These are phyloP conservation scores for Hypholoma sublateritium DNA, from an alignment of 768 basidiomycete species.

Conservation along the genomic window DNA sequence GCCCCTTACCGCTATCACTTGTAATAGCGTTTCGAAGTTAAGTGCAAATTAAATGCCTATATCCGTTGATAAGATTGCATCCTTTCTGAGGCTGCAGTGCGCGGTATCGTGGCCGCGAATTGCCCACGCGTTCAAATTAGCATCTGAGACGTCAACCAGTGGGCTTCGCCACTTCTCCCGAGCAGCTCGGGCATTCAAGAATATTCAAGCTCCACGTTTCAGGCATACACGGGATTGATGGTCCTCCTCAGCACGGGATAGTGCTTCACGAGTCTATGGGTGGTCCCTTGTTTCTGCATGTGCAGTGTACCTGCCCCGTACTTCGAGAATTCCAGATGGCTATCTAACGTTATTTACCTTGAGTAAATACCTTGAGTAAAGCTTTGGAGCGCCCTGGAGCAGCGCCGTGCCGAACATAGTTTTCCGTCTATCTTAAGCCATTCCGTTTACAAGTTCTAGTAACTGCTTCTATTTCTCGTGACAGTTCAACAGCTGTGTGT, in stretches of 20 bases:
- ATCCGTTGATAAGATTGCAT: slow-evolving; percentile 9
- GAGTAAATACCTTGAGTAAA: not conserved
- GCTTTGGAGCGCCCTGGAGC: not conserved
- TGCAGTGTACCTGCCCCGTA: not conserved
- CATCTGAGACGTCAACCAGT: slow-evolving; percentile 2
- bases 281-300: not conserved
- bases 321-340: not conserved
- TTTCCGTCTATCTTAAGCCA: slow-evolving; percentile 1
- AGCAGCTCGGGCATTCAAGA: slow-evolving; percentile 10
- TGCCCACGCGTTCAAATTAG: slow-evolving; percentile 1
- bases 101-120: slow-evolving; percentile 4
- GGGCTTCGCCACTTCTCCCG: slow-evolving; percentile 9
- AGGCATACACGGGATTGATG: not conserved
- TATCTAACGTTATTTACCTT: not conserved
- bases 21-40: slow-evolving; percentile 1
- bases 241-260: not conserved
- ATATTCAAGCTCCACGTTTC: slow-evolving; percentile 5
- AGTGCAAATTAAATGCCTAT: slow-evolving; percentile 1
- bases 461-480: not conserved
- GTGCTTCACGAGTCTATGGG: not conserved
- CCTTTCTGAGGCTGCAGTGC: not conserved
- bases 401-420: not conserved
- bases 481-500: not conserved
- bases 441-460: not conserved
- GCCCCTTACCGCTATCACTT: not conserved